Evolutionary conservation across 1,139 yeast species (phyloP), one percentile per base, ranked within the genome.

Genomic region (Zhuliangozyma blackwelliae): DNA sequence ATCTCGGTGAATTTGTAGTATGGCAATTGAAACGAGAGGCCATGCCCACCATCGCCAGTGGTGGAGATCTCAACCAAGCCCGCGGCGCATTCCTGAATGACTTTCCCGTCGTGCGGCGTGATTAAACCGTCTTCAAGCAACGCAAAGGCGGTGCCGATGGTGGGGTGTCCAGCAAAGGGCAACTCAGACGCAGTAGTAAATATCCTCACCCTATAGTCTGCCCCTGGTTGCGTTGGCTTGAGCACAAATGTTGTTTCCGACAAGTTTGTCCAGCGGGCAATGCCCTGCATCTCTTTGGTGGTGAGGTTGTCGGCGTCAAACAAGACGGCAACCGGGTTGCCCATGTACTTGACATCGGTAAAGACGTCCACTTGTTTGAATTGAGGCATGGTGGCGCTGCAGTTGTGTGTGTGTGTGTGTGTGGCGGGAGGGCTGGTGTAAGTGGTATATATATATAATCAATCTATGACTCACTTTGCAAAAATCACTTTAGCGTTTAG

Each of bases 131-230:
- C 53, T 40, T 71, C 71, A 25, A 66, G 39, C 25, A 62, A 54
- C 1, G 77, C 77, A 48, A 52, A 58, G 26, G 74, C 68, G 0
- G 78, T 59, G 3, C 82, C 82, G 23, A 77, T 46, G 0, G 80
- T 76, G 3, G 82, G 82, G 46, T 77, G 82, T 1, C 83, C 82
- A 1, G 82, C 82, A 57, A 77, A 77, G 3, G 79, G 78, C 28
- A 77, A 50, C 46, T 77, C 82, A 1, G 36, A 32, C 3, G 32
- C 43, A 0, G 77, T 72, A 0, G 73, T 61, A 46, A 75, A 76
- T 10, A 77, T 77, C 21, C 79, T 56, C 7, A 76, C 54, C 36
- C 52, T 59, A 52, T 76, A 77, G 47, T 68, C 72, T 8, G 73
- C 73, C 8, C 47, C 44, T 2, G 47, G 35, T 9, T 35, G 31